phyloP scores from a whole-genome alignment of 345 rosid species.

The Stellera chamaejasme region DNA sequence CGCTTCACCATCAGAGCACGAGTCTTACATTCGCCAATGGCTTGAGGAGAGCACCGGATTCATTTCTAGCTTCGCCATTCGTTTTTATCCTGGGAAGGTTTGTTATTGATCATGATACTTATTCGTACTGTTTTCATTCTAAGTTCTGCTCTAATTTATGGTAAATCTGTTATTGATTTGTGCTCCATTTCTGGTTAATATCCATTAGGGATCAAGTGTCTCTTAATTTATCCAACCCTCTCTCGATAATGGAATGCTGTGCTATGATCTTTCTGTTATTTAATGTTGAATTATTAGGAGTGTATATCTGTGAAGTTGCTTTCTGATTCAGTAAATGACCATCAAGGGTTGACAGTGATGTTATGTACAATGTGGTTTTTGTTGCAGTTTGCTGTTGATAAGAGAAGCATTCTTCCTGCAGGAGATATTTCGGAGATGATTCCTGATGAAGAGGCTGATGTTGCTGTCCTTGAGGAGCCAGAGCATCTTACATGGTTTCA shows the following conservation, averaged over 20 bases:
- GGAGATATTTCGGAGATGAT: slow-evolving; percentile 72
- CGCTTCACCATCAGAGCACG: slow-evolving; percentile 61
- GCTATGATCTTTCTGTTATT: no score
- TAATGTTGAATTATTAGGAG: no score
- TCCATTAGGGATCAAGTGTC: no score
- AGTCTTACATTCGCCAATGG: slow-evolving; percentile 65
- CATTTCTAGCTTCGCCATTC: slow-evolving; percentile 35
- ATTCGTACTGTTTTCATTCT: no score
- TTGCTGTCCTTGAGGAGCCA: slow-evolving; percentile 91
- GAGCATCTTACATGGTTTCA: slow-evolving; percentile 97
- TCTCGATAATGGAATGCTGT: no score
- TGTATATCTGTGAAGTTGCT: no score
- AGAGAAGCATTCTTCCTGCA: slow-evolving; percentile 75
- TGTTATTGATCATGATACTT: slow-evolving; percentile 1
- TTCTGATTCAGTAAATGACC: no score
- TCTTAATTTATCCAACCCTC: no score
- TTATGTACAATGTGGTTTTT: slow-evolving; percentile 7
- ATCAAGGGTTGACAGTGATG: no score
- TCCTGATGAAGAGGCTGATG: slow-evolving; percentile 65
- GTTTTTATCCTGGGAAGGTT: slow-evolving; percentile 89
- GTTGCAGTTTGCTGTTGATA: slow-evolving; percentile 66
- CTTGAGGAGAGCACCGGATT: slow-evolving; percentile 67
- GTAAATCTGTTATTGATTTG: no score
- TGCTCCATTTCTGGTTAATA: no score
- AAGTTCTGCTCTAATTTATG: no score